Conservation (phyloP, 139 green algal genomes). For the Gonium pectorale region DNA sequence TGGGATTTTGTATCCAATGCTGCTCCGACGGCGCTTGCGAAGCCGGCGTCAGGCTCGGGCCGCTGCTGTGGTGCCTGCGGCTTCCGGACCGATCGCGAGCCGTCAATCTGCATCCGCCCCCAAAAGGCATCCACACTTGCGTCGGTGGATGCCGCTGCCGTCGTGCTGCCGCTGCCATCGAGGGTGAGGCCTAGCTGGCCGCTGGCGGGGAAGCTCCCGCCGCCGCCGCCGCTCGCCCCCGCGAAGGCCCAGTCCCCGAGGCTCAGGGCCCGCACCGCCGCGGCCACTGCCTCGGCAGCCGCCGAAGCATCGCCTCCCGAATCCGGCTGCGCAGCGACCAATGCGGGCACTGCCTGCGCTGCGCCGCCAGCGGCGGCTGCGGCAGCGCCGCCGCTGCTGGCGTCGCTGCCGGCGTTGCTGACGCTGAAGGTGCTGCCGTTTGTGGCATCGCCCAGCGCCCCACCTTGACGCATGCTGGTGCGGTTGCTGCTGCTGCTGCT, state of each 20-base stretch:
- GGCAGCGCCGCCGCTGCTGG: neutral
- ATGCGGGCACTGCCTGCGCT: no score
- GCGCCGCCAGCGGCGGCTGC: neutral
- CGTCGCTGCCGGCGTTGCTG: neutral
- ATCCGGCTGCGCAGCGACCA: no score
- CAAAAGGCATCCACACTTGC: no score
- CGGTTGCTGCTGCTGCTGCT: neutral
- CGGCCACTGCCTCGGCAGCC: constrained; percentile 4
- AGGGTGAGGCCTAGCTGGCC: neutral
- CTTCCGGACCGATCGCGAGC: no score
- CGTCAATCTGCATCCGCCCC: no score
- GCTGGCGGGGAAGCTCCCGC: neutral
- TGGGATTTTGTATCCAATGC: neutral
- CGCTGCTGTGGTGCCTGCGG: no score
- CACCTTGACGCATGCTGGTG: neutral
- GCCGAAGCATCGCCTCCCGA: neutral
- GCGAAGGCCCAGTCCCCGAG: constrained; percentile 37
- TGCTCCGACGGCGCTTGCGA: neutral
- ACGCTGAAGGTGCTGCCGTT: neutral
- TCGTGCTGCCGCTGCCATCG: neutral
- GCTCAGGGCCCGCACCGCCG: constrained; percentile 21
- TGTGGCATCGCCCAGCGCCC: neutral
- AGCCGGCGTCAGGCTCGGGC: neutral
- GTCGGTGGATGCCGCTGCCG: neutral
- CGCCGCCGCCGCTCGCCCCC: neutral